These are phyloP conservation scores for Tillandsia fasciculata DNA, from an alignment of 176 grass and related monocot genomes.

Conservation along the genomic window DNA sequence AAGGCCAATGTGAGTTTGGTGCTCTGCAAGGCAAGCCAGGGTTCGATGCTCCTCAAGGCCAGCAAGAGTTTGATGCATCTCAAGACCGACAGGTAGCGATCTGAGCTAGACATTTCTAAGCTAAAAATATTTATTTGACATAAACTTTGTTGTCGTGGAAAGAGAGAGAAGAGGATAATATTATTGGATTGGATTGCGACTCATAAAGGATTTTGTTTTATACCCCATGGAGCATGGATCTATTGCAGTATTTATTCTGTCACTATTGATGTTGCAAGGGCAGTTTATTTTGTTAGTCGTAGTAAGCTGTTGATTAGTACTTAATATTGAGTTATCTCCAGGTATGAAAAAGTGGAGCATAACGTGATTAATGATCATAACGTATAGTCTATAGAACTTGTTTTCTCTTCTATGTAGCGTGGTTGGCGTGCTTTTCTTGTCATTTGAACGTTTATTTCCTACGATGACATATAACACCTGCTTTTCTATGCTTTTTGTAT, in stretches of 20 bases:
- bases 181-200: background rate
- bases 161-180: background rate
- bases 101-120: background rate
- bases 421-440: background rate
- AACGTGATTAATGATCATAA: background rate
- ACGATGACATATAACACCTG: background rate
- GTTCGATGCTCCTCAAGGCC: too few species aligned
- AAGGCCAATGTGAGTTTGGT: too few species aligned
- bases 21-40: too few species aligned
- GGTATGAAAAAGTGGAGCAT: background rate
- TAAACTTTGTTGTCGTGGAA: background rate
- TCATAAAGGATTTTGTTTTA: background rate
- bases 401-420: background rate
- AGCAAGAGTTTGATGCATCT: background rate
- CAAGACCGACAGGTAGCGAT: slow-evolving; percentile 9
- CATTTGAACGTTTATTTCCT: background rate
- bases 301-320: background rate
- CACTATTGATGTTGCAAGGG: background rate
- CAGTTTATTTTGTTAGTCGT: background rate
- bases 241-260: background rate
- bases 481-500: background rate
- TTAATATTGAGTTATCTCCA: background rate
- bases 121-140: background rate
- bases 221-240: background rate
- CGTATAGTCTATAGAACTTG: background rate